Evolutionary conservation across 1,284 basidiomycete species (phyloP), one percentile per base, ranked within the genome.

Genomic region (Phlebopus sp.): DNA sequence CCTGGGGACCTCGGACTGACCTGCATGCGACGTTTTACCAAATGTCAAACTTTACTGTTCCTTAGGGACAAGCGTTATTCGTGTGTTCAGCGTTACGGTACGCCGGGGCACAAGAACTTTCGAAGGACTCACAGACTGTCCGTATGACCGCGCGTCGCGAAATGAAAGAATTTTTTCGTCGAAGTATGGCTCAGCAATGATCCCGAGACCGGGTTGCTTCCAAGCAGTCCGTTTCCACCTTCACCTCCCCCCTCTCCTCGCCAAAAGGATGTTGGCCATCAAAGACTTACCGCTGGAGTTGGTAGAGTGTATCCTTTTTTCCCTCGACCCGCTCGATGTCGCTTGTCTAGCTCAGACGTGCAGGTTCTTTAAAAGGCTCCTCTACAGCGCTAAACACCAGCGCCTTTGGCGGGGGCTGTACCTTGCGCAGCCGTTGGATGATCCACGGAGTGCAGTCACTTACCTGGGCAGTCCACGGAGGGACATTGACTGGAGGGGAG

Each of bases 331-430:
- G 2, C 59, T 78, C 34, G 75, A 84, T 48, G 72, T 84, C 29
- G 70, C 79, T 1, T 50, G 59, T 10, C 51, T 77, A 45, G 68
- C 80, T 0, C 77, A 78, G 57, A 75, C 74, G n/a, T 79, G 74
- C 50, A 69, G 61, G 3, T 52, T 56, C n/a, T 71, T 77, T 44
- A 60, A 68, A 51, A 53, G 55, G 3, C 55, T 80, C 46, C 60
- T 86, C 17, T 81, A 83, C 52, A 53, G 68, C 43, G 57, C 71
- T 0, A 58, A 59, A 15, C 71, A 77, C 56, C 68, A 71, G 18
- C 70, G 71, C 44, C 62, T 87, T 40, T 87, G 85, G 85, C 74
- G 81, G 3, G 66, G 62, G 13, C 68, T 86, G 1, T 87, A 86
- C 59, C 77, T 86, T 38, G 49, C 61, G 0, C 75, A 81, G 53